Conservation (phyloP, 2,329 filamentous ascomycete species). For the Alternaria tenuissima region DNA sequence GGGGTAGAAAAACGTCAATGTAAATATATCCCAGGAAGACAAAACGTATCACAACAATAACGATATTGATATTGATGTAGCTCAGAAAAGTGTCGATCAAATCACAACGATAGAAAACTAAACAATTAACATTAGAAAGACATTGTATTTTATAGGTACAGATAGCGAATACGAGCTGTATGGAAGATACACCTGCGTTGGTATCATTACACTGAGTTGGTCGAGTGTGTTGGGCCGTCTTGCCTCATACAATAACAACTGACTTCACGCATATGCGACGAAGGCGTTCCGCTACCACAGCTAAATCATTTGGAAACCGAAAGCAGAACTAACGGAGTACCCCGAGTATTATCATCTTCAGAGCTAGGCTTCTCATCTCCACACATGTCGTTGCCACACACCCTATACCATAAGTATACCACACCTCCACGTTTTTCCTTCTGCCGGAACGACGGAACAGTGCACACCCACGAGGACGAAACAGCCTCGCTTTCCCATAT, state of each 20-base stretch:
- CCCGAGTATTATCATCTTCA: background rate
- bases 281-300: background rate
- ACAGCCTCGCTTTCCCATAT: background rate
- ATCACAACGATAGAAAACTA: too few relatives aligned
- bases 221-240: background rate
- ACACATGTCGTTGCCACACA: background rate
- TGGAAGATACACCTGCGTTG: background rate
- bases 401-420: background rate
- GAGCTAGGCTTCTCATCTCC: background rate
- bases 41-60: too few relatives aligned
- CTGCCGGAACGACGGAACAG: background rate
- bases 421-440: background rate
- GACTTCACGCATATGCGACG: background rate
- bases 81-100: too few relatives aligned
- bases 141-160: too few relatives aligned
- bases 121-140: too few relatives aligned
- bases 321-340: background rate
- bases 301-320: background rate
- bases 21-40: too few relatives aligned
- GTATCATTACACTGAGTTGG: background rate
- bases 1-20: too few relatives aligned
- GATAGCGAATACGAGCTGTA: background rate
- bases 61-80: too few relatives aligned
- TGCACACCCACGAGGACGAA: background rate
- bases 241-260: background rate